Base-by-base conservation (phyloP, 768 basidiomycete genomes). In the Pleurotus platypus region DNA sequence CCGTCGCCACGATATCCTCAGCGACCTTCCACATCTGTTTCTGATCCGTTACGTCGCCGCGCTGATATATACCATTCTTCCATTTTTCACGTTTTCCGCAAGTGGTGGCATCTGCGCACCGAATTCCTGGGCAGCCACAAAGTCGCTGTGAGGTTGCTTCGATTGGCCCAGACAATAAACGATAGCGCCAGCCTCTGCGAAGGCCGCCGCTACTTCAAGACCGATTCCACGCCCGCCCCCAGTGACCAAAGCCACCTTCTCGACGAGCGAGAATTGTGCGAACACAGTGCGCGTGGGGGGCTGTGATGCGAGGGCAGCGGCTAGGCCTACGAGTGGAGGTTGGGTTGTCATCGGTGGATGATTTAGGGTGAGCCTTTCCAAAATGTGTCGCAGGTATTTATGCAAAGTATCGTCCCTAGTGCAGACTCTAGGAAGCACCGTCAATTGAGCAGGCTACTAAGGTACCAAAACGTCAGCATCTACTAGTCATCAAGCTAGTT, bases 111-210 rank as follows among this genome's bases (percentile, higher is more conserved):
- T 55, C 51, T 57, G 66, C 45, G 62, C 60, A 22, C 78, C 78
- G 53, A 80, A 83, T 40, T 71, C 72, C 56, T 75, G 72, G 5
- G 81, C 80, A 43, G 72, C 72, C 11, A 66, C 55, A 74, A 79
- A 89, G 47, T 81, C 81, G 3, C 70, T 70, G 26, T 75, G 75
- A 0, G 86, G 80, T 24, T 71, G 55, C 18, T 61, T 56, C 0
- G 82, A 76, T 15, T 87, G 72, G 70, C 88, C 87, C 12, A 89
- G 69, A 63, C 86, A 87, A 69, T 89, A 89, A 18, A 77, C 65
- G 18, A 82, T 76, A 5, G 80, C 81, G 40, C 84, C 84, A 9
- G 78, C 80, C 66, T 86, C 85, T 18, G 69, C 67, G 43, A 83
- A 69, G 12, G 78, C 77, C 49, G 82, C 67, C n/a, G 80, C 78